Conservation (phyloP, 1,284 basidiomycete genomes). For the Melampsora abietis-canadensis region DNA sequence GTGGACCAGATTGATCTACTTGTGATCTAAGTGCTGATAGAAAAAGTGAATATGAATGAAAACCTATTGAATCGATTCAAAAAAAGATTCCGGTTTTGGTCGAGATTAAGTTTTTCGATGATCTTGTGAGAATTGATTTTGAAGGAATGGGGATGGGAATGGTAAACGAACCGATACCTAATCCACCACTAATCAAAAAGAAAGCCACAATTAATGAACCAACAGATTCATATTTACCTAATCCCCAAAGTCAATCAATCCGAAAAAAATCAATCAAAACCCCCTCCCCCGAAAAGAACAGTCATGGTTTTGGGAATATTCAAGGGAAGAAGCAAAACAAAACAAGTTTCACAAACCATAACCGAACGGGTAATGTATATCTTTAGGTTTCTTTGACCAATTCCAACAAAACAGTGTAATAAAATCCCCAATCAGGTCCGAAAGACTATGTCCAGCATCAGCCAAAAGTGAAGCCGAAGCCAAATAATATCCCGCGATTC, state of each 20-base stretch:
- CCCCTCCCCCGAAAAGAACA: no score
- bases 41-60: conserved; percentile 83
- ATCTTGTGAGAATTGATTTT: no score
- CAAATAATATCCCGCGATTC: conserved; percentile 48
- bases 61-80: conserved; percentile 45
- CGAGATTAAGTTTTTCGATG: no score
- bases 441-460: conserved; percentile 90
- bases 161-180: conserved; percentile 68
- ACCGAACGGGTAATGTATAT: conserved; percentile 72
- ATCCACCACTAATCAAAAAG: conserved; percentile 73
- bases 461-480: conserved; percentile 88
- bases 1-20: conserved; percentile 56
- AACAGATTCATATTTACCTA: conserved; percentile 85
- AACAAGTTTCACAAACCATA: conserved; percentile 58
- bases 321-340: no score
- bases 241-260: not conserved
- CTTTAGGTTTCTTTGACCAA: conserved; percentile 74
- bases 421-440: conserved; percentile 80
- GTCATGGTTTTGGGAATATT: no score
- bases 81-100: not conserved
- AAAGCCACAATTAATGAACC: conserved; percentile 80
- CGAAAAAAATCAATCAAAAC: not conserved
- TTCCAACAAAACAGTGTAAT: conserved; percentile 90
- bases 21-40: conserved; percentile 57
- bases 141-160: no score